Conservation (phyloP, 495 filamentous ascomycete species). For the Pseudoneurospora amorphoporcata region DNA sequence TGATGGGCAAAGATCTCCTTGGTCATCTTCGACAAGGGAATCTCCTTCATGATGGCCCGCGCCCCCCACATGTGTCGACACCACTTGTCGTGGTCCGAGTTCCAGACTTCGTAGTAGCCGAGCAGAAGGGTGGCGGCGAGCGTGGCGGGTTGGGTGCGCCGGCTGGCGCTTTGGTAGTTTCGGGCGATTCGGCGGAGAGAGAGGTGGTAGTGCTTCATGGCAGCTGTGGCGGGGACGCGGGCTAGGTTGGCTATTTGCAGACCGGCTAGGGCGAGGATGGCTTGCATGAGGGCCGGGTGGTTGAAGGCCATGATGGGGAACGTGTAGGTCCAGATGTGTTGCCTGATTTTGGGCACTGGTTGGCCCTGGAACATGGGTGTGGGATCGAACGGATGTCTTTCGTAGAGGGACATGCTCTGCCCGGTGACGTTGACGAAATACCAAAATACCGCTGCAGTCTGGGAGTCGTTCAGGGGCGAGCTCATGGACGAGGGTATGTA, state of each 20-base stretch:
- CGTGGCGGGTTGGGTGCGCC: constrained; percentile 70
- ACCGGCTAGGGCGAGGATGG: constrained; percentile 80
- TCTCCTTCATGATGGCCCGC: constrained; percentile 70
- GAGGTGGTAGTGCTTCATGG: constrained; percentile 85
- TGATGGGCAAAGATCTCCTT: constrained; percentile 52
- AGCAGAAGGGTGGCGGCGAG: constrained; percentile 82
- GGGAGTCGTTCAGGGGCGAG: constrained; percentile 72
- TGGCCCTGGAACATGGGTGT: constrained; percentile 56
- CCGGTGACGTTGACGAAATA: constrained; percentile 90
- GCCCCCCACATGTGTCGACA: constrained; percentile 82
- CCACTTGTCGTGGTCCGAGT: constrained; percentile 93
- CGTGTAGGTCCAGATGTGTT: constrained; percentile 77
- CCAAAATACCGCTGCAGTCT: constrained; percentile 78
- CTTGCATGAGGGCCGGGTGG: constrained; percentile 77
- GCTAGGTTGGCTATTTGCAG: constrained; percentile 84
- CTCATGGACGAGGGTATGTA: constrained; percentile 67
- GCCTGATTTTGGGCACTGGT: constrained; percentile 56
- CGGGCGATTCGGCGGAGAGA: constrained; percentile 67
- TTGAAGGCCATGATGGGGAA: constrained; percentile 77
- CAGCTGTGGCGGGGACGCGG: constrained; percentile 57
- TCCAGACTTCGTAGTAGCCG: constrained; percentile 89
- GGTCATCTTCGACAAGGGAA: constrained; percentile 64
- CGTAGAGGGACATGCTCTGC: constrained; percentile 77
- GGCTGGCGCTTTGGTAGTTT: constrained; percentile 57
- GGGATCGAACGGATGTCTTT: constrained; percentile 72